Base-by-base conservation (phyloP, 2,329 filamentous ascomycete species). In the Monilinia laxa region DNA sequence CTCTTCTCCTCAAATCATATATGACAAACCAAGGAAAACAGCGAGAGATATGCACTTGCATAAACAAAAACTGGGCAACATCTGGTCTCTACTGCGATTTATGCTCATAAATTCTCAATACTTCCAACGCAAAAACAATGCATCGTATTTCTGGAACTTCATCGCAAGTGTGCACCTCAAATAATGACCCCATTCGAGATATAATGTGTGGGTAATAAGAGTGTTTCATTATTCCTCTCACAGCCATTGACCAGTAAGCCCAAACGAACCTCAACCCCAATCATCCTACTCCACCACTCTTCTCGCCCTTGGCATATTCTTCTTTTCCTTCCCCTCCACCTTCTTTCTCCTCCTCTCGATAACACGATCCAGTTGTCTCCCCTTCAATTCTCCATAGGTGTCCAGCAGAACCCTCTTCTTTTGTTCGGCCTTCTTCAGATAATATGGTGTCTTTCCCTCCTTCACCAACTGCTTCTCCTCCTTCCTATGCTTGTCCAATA, bases 281-380 rank as follows among this genome's bases (percentile, higher is more conserved):
- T 25, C 20, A 31, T 31, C 53, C 54, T 58, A 70, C 35, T 77
- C 78, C 35, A 75, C 70, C 14, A 76, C 77, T 69, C 85, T 80
- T 69, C 85, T 80, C 60, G 79, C 80, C 75, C 80, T 79, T 0
- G 87, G 87, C 84, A 93, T 81, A 70, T 87, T 84, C 80, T 87
- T 96, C 81, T 90, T 90, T 83, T 98, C 95, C 82, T 90, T 94
- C 12, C 86, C 83, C 0, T 91, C 87, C 64, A 92, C 82, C 88
- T 97, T 97, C 88, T 97, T 97, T 78, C 92, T 82, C 80, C 90
- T 88, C 76, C 91, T 84, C 83, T 96, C 92, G 74, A 98, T 91
- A 18, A 89, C 87, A 80, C 88, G 90, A 70, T 96, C 90, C 68
- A 93, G 85, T 79, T 97, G 89, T 77, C 88, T 90, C 76, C 90